Conservation (phyloP, 1,284 basidiomycete genomes). For the Sanghuangporus baumii region DNA sequence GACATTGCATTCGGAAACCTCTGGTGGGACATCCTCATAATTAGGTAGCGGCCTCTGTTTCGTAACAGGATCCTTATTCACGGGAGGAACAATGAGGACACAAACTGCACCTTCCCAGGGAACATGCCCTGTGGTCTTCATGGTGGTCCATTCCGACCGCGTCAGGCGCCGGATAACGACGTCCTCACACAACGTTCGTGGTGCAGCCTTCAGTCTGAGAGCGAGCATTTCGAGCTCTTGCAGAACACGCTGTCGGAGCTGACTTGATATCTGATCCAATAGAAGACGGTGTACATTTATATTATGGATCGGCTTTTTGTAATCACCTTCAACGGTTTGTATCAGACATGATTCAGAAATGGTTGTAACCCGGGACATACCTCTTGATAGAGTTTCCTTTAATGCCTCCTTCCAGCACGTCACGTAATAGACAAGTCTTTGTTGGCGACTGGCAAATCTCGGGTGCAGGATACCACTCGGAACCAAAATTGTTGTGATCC, state of each 20-base stretch:
- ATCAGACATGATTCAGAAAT: no score
- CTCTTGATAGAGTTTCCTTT: constrained; percentile 27
- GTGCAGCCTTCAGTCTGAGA: constrained; percentile 32
- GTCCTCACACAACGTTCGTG: constrained; percentile 22
- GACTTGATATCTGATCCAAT: constrained; percentile 47
- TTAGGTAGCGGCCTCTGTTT: constrained; percentile 38
- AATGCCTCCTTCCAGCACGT: constrained; percentile 52
- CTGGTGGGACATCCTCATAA: constrained; percentile 36
- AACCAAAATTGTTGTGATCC: constrained; percentile 30
- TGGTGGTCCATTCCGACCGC: constrained; percentile 45
- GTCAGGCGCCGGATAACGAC: constrained; percentile 57
- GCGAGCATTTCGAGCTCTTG: constrained; percentile 64
- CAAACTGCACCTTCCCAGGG: constrained; percentile 52
- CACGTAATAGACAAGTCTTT: constrained; percentile 44
- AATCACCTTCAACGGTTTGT: constrained; percentile 21
- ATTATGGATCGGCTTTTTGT: constrained; percentile 29
- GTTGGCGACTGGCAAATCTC: constrained; percentile 43
- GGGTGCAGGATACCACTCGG: constrained; percentile 69
- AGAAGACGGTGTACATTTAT: constrained; percentile 36
- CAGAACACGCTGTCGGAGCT: constrained; percentile 63
- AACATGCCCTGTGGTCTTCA: constrained; percentile 44
- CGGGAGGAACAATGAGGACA: constrained; percentile 63
- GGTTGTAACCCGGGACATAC: constrained; percentile 24
- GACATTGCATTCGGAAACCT: constrained; percentile 14
- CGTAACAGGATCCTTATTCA: constrained; percentile 49